Percentiles rank a stretch among this genome's conserved stretches.
These are phyloP conservation scores for Thraustotheca clavata DNA, from an alignment of 352 stramenopile species.

Conservation along the genomic window DNA sequence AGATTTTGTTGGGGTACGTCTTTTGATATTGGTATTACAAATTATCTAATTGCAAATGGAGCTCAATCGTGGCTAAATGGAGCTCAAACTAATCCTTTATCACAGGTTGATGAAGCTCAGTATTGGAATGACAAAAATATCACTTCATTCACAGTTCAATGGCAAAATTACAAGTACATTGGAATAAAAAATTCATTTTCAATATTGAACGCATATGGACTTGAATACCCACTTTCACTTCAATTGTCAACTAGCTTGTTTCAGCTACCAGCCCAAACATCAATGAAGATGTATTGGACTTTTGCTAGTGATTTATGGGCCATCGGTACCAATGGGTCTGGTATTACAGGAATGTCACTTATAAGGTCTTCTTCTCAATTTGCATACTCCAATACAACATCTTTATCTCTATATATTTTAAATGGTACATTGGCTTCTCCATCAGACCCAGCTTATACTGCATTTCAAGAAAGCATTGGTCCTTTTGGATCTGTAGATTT, in stretches of 20 bases:
- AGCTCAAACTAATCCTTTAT: not conserved
- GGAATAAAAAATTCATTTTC: constrained; percentile 8
- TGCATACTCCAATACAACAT: not conserved
- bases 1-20: not conserved
- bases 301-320: constrained; percentile 19
- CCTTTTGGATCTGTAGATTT: constrained; percentile 7
- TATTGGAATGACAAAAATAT: not conserved
- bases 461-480: not conserved
- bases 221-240: constrained; percentile 5
- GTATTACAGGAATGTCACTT: not conserved
- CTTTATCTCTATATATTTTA: not conserved
- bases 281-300: constrained; percentile 16
- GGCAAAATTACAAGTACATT: constrained; percentile 20
- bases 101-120: not conserved
- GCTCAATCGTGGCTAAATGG: not conserved
- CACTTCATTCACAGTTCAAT: not conserved
- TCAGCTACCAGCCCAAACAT: not conserved
- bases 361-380: not conserved
- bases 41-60: not conserved
- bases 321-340: not conserved
- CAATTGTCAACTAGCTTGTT: not conserved
- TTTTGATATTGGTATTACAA: constrained; percentile 1
- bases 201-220: constrained; percentile 10
- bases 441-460: not conserved
- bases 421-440: not conserved